Percentiles rank a stretch among this genome's conserved stretches.
phyloP scores from a whole-genome alignment of 2,329 filamentous ascomycete species.

The Aspergillus fumigatus region DNA sequence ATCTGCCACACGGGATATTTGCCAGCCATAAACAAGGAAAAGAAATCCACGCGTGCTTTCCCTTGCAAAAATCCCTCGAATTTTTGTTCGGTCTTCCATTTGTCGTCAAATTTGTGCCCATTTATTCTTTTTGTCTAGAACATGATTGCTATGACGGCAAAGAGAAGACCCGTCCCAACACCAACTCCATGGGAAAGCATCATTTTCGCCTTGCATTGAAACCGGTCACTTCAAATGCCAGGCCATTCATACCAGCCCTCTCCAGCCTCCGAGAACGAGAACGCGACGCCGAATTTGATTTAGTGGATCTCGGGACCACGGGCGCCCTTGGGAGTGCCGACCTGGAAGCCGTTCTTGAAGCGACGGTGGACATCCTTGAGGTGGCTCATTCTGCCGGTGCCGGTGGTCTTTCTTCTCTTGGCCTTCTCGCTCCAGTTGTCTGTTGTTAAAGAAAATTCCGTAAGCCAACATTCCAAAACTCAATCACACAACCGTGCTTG shows the following conservation, averaged over 20 bases:
- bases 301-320: slow-evolving; percentile 57
- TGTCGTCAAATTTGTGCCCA: slow-evolving; percentile 18
- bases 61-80: slow-evolving; percentile 26
- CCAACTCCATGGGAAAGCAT: slow-evolving; percentile 34
- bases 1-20: slow-evolving; percentile 36
- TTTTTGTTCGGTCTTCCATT: slow-evolving; percentile 24
- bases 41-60: slow-evolving; percentile 37
- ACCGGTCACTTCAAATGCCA: slow-evolving; percentile 33
- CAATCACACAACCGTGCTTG: slow-evolving; percentile 3
- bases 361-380: slow-evolving; percentile 86
- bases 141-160: slow-evolving; percentile 26
- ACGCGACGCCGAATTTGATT: slow-evolving; percentile 33
- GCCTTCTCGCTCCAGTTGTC: slow-evolving; percentile 99
- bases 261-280: slow-evolving; percentile 37
- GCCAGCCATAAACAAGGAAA: slow-evolving; percentile 36
- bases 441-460: slow-evolving; percentile 41
- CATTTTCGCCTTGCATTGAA: slow-evolving; percentile 33
- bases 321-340: slow-evolving; percentile 77
- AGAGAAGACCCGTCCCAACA: slow-evolving; percentile 29
- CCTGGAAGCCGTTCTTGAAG: slow-evolving; percentile 98
- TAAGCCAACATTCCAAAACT: slow-evolving; percentile 22
- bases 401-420: slow-evolving; percentile 99
- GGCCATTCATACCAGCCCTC: slow-evolving; percentile 36
- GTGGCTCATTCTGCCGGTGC: slow-evolving; percentile 92
- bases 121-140: slow-evolving; percentile 21